phyloP scores from a whole-genome alignment of 2,329 filamentous ascomycete species.

The Camillea tinctor region DNA sequence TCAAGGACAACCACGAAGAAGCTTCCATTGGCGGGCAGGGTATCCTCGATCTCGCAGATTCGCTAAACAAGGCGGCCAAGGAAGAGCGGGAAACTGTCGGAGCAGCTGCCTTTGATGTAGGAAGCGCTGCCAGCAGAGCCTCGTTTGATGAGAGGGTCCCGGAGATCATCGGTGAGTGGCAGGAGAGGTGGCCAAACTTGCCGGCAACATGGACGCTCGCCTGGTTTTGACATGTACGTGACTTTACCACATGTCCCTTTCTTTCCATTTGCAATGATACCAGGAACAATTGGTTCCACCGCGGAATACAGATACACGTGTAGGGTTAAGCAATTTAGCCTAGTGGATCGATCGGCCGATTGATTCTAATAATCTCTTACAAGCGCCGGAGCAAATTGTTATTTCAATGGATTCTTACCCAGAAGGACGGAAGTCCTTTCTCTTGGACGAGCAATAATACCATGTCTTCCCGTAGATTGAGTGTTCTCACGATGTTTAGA shows the following conservation, averaged over 20 bases:
- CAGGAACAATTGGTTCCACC: slow-evolving; percentile 20
- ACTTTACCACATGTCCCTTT: slow-evolving; percentile 13
- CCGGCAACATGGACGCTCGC: slow-evolving; percentile 92
- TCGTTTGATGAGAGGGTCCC: slow-evolving; percentile 93
- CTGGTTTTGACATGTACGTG: slow-evolving; percentile 68
- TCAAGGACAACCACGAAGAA: slow-evolving; percentile 97
- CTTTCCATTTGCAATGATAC: slow-evolving; percentile 28
- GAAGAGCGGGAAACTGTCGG: slow-evolving; percentile 72
- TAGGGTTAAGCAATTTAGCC: background rate
- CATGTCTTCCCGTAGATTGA: too few relatives aligned
- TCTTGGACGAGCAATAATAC: too few relatives aligned
- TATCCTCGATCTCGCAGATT: slow-evolving; percentile 86
- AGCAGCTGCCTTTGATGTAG: slow-evolving; percentile 65
- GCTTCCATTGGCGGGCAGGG: slow-evolving; percentile 85
- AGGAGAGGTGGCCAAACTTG: slow-evolving; percentile 88
- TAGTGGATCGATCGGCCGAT: too few relatives aligned
- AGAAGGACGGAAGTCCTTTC: too few relatives aligned
- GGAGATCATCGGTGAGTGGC: slow-evolving; percentile 88
- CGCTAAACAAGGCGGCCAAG: slow-evolving; percentile 74
- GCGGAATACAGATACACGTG: background rate
- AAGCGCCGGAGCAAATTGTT: background rate
- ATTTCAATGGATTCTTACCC: background rate
- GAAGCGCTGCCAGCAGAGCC: slow-evolving; percentile 62
- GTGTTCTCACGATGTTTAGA: too few relatives aligned
- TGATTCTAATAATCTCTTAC: background rate